Evolutionary conservation across 225 moss, liverwort and hornwort species (phyloP).

Genomic region (Physcomitrium patens): DNA sequence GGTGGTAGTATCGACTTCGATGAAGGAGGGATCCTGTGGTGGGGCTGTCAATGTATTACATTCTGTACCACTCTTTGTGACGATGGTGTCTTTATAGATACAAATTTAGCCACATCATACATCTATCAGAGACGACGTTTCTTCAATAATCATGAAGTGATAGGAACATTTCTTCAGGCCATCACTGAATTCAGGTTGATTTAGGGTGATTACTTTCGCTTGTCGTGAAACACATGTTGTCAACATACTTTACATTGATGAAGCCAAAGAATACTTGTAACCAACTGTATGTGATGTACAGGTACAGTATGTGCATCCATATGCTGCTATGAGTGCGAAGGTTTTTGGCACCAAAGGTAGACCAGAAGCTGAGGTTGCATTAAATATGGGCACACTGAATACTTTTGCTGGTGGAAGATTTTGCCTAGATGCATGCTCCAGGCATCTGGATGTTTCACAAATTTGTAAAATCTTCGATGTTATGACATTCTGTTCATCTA

Average conservation of each 20-base stretch:
- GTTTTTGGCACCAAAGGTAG: constrained; percentile 39
- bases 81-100: neutral
- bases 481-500: neutral
- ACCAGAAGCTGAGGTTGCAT: constrained; percentile 45
- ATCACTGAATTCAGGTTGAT: neutral
- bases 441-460: constrained; percentile 42
- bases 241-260: neutral
- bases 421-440: constrained; percentile 33
- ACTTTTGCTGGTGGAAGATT: constrained; percentile 43
- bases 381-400: constrained; percentile 39
- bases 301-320: constrained; percentile 47
- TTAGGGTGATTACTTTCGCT: neutral
- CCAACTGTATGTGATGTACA: constrained; percentile 19
- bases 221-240: neutral
- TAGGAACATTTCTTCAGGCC: neutral
- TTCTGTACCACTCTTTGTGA: neutral
- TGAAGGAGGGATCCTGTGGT: constrained; percentile 41
- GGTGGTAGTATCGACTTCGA: constrained; percentile 34
- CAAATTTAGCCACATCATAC: neutral
- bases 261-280: constrained; percentile 9
- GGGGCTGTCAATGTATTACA: constrained; percentile 37
- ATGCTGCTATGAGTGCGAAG: constrained; percentile 44
- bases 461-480: constrained; percentile 32
- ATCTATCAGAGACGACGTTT: neutral
- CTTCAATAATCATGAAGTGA: neutral